phyloP scores from a whole-genome alignment of 2,329 filamentous ascomycete species.

The Fusarium tricinctum region DNA sequence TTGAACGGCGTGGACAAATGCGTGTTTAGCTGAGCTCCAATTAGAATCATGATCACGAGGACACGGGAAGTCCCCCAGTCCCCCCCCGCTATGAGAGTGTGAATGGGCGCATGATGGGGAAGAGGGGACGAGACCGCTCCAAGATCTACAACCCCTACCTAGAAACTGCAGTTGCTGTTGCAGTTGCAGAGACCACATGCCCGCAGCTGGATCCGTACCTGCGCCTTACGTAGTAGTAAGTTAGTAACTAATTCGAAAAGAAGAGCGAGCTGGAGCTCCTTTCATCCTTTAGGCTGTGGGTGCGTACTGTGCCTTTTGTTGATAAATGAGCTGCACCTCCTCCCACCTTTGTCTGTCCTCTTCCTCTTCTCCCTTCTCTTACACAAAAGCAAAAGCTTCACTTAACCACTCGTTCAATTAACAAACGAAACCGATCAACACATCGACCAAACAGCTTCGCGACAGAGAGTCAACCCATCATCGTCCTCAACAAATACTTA shows the following conservation, averaged over 20 bases:
- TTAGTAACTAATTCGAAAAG: neutral
- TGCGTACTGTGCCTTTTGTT: constrained; percentile 18
- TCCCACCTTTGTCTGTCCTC: constrained; percentile 16
- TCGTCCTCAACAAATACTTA: neutral
- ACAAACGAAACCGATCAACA: constrained; percentile 1
- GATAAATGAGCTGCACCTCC: constrained; percentile 38
- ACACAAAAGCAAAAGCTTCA: constrained; percentile 2
- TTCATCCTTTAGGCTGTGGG: constrained; percentile 21
- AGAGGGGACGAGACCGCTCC: constrained; percentile 38
- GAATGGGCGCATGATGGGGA: constrained; percentile 37
- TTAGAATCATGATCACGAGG: constrained; percentile 35
- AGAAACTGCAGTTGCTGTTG: neutral
- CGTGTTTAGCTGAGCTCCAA: constrained; percentile 13
- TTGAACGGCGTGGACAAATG: constrained; percentile 18
- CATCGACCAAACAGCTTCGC: neutral
- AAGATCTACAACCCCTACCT: constrained; percentile 34
- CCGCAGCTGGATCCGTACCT: constrained; percentile 14
- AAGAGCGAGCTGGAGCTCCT: constrained; percentile 26
- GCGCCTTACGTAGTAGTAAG: constrained; percentile 6
- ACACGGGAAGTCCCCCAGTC: constrained; percentile 10
- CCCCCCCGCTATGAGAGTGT: constrained; percentile 18
- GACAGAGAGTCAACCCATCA: neutral
- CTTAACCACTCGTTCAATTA: constrained; percentile 1
- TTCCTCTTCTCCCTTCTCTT: constrained; percentile 16
- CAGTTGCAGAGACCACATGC: constrained; percentile 15